phyloP scores from a whole-genome alignment of 2,329 filamentous ascomycete species.

The Eutypella sp. region DNA sequence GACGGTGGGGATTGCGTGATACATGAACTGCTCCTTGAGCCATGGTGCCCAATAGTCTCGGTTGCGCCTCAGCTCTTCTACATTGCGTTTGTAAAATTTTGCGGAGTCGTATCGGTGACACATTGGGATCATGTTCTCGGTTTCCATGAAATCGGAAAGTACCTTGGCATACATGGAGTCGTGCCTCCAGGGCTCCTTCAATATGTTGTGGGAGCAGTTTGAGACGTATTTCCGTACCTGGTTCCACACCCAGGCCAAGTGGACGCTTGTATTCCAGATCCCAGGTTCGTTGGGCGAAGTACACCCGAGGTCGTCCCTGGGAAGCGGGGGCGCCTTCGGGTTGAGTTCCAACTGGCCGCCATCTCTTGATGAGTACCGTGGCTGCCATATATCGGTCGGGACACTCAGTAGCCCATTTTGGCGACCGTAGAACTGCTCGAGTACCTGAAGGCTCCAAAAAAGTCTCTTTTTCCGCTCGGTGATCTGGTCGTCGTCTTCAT shows the following conservation, averaged over 20 bases:
- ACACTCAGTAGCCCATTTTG: conserved; percentile 39
- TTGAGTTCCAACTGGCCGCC: conserved; percentile 22
- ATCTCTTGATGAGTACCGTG: conserved; percentile 24
- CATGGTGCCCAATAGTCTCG: conserved; percentile 47
- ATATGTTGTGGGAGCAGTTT: conserved; percentile 40
- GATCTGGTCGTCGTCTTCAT: conserved; percentile 28
- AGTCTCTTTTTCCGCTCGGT: conserved; percentile 43
- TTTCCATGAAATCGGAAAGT: conserved; percentile 46
- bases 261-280: conserved; percentile 45
- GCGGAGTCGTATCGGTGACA: conserved; percentile 49
- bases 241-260: conserved; percentile 49
- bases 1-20: conserved; percentile 46
- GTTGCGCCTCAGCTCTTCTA: conserved; percentile 39
- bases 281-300: conserved; percentile 35
- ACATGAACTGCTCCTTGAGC: conserved; percentile 49
- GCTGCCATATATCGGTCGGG: conserved; percentile 36
- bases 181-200: conserved; percentile 46
- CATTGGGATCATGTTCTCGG: conserved; percentile 43
- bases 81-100: conserved; percentile 45
- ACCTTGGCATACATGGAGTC: conserved; percentile 48
- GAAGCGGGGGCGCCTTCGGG: conserved; percentile 35
- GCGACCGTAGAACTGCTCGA: conserved; percentile 45
- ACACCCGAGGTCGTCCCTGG: conserved; percentile 39
- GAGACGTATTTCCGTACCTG: conserved; percentile 41
- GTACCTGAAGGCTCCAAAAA: conserved; percentile 47